Evolutionary conservation across 2,329 filamentous ascomycete species (phyloP), one percentile per base, ranked within the genome.

Genomic region (Pezizomycotina sp.): DNA sequence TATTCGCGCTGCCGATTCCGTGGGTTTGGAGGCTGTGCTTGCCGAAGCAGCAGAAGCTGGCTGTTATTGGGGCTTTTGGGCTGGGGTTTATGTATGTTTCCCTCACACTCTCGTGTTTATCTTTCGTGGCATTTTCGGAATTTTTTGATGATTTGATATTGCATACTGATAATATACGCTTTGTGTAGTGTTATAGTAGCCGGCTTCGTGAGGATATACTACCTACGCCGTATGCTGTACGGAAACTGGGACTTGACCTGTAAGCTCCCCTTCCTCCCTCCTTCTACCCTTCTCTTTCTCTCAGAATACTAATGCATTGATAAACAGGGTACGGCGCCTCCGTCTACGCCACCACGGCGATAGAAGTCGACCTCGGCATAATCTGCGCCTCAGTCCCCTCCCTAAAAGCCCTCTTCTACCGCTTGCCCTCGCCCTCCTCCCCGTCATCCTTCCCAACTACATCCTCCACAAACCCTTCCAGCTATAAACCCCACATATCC

Each of bases 1-100:
- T 39, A 5, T 33, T 47, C 16, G 14, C 39, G 18, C 53, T 71
- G 4, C 66, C 66, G 3, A 59, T 68, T 22, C 56, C 56, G 21
- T 60, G 60, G 2, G 57, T 66, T 4, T 53, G 60, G 45, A 53
- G 56, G n/a, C 52, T 66, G 1, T 58, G 62, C 30, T 54, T 69
- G 24, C 61, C 63, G 1, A 37, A 47, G 4, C 61, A 57, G 28
- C 64, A 69, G 39, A 60, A 60, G 19, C 39, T 60, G n/a, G 57
- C 60, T 4, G 53, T 70, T 3, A 56, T 56, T 2, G 47, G 59
- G 5, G 59, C 69, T 6, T 68, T 70, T 36, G 60, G 57, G 8
- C 53, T 64, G 9, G 65, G 65, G 12, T 56, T 67, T 6, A 63
- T 64, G 42, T 58, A 55, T 31, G 50, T 53, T 14, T 57, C 58